Evolutionary conservation across 306 rosid species (phyloP), one percentile per base, ranked within the genome.

Genomic region (Clitoria ternatea): DNA sequence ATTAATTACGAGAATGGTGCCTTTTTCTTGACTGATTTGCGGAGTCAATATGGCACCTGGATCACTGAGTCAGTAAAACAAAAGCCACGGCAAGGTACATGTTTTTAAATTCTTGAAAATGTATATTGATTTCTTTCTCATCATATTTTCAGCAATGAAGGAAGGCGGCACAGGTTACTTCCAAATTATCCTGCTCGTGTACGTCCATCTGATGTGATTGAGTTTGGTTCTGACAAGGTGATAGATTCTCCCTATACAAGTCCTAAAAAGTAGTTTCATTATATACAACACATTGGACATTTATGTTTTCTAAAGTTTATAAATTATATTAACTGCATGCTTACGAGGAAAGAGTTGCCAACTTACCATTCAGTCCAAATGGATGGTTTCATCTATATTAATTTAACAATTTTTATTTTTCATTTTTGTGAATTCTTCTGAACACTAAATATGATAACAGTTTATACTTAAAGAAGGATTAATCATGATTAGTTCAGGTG

Each of bases 221-320:
- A 91, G 73, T 87, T 94, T 80, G 99, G 99, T 80, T 83, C 96
- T 42, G 74, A 86, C 30, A 78, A 84, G 97, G 98, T 93, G 74
- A 32, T 19, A n/a, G 0, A 32, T 22, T 14, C 60, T 66, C 18
- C 30, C 60, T 40, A n/a, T 50, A 3, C 6, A 36, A 6, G 32
- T 13, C 24, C 19, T 67, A 47, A 60, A 57, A 63, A 5, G 17
- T 13, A 61, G 29, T 35, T 50, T 39, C 50, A 20, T 27, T 56
- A 4, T 49, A 29, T 40, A 40, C 49, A 13, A 40, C 49, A 13
- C 44, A 44, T 32, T 43, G 57, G 27, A 11, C 29, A 30, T 19
- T 48, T n/a, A 17, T 4, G 29, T 44, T 30, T 56, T 44, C 5
- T 54, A 54, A 54, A 54, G 37, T 37, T 27, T 54, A 1, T 19